These are phyloP conservation scores for Glycine soja DNA, from an alignment of 306 rosid genomes.

Conservation along the genomic window DNA sequence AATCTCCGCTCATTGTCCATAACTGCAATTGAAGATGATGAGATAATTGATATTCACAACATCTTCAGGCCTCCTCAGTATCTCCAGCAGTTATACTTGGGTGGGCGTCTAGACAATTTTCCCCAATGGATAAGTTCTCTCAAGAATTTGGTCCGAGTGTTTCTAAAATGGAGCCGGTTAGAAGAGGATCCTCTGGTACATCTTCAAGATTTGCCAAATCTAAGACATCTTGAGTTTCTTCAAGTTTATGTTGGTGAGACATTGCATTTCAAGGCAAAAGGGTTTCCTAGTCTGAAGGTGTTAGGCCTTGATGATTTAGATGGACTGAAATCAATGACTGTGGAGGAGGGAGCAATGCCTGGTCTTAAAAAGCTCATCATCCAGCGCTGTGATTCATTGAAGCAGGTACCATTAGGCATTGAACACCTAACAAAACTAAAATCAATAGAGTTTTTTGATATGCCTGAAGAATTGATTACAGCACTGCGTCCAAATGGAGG, in stretches of 20 bases:
- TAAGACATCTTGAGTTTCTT: constrained; percentile 60
- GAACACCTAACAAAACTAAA: constrained; percentile 63
- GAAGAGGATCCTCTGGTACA: constrained; percentile 54
- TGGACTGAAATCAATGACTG: constrained; percentile 49
- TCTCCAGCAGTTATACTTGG: constrained; percentile 52
- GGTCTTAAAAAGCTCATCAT: constrained; percentile 65
- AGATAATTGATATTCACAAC: constrained; percentile 55
- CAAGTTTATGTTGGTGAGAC: constrained; percentile 61
- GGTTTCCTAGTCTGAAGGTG: constrained; percentile 69
- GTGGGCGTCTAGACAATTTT: constrained; percentile 58
- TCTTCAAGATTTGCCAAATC: constrained; percentile 59
- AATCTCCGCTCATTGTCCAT: constrained; percentile 54
- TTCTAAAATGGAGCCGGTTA: constrained; percentile 56
- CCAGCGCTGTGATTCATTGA: constrained; percentile 60
- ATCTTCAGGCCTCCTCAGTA: constrained; percentile 56
- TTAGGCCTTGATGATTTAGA: constrained; percentile 68
- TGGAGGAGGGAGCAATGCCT: constrained; percentile 76
- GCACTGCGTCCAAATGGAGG: constrained; percentile 57
- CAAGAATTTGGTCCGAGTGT: constrained; percentile 39
- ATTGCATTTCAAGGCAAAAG: constrained; percentile 57
- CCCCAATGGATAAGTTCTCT: constrained; percentile 58
- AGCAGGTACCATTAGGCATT: constrained; percentile 67
- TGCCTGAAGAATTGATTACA: constrained; percentile 64
- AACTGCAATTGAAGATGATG: constrained; percentile 49
- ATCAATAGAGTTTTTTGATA: constrained; percentile 69